phyloP scores from a whole-genome alignment of 805 yeast genomes.

The Candida ascalaphidarum region DNA sequence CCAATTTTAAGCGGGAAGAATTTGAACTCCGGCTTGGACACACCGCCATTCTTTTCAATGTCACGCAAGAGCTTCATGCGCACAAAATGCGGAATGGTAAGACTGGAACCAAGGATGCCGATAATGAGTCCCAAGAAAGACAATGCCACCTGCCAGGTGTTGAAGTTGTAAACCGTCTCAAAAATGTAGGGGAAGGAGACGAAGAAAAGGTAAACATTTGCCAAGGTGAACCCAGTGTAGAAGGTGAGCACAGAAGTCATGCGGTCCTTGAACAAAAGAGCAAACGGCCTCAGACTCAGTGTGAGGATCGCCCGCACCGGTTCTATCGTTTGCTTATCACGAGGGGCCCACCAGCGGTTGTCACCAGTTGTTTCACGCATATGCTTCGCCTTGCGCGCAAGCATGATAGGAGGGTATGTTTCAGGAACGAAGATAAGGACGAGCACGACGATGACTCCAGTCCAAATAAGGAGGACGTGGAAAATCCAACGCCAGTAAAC shows the following conservation, averaged over 20 bases:
- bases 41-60: conserved; percentile 3
- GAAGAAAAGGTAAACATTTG: conserved; percentile 8
- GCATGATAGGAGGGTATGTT: conserved; percentile 18
- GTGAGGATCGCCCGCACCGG: conserved; percentile 6
- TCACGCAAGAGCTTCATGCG: conserved; percentile 2
- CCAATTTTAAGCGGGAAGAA: conserved; percentile 7
- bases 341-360: conserved; percentile 8
- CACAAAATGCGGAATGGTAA: conserved; percentile 4
- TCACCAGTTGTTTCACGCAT: conserved; percentile 27
- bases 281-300: conserved; percentile 15
- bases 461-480: conserved; percentile 17
- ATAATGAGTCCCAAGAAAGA: conserved; percentile 6
- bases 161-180: conserved; percentile 5
- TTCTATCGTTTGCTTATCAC: conserved; percentile 5
- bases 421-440: conserved; percentile 18
- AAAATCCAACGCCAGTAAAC: conserved; percentile 17
- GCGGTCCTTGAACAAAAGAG: conserved; percentile 15
- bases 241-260: conserved; percentile 20
- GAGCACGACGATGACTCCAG: conserved; percentile 8
- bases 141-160: conserved; percentile 5
- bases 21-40: conserved; percentile 4
- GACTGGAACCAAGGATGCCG: conserved; percentile 4
- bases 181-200: conserved; percentile 8
- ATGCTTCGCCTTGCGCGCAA: conserved; percentile 15
- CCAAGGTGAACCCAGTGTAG: conserved; percentile 10